Conservation (phyloP, 371 early-diverging fungal species). For the Mucor sp. region DNA sequence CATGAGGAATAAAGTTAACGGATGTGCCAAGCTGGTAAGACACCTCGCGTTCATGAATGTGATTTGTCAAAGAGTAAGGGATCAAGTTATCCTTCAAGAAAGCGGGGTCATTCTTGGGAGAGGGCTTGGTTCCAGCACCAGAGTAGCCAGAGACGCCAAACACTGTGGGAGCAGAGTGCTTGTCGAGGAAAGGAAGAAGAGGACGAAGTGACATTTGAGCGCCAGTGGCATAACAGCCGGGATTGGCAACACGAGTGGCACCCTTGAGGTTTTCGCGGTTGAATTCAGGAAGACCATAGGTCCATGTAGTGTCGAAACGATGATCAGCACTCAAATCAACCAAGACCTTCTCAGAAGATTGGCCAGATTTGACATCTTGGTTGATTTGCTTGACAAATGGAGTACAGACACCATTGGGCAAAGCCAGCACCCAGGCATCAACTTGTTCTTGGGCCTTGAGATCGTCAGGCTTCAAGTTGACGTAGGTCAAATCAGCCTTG, state of each 20-base stretch:
- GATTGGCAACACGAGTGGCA: slow-evolving; percentile 84
- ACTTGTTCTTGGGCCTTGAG: slow-evolving; percentile 71
- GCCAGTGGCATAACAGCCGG: slow-evolving; percentile 98
- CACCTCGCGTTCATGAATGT: slow-evolving; percentile 96
- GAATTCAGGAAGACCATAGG: slow-evolving; percentile 92
- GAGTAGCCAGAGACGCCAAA: slow-evolving; percentile 98
- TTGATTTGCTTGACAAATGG: slow-evolving; percentile 91
- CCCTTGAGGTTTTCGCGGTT: slow-evolving; percentile 60
- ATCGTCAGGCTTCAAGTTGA: slow-evolving; percentile 77
- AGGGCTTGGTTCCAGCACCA: slow-evolving; percentile 96
- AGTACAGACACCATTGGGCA: slow-evolving; percentile 91
- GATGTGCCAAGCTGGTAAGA: slow-evolving; percentile 72
- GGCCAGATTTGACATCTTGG: slow-evolving; percentile 43
- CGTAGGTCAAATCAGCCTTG: slow-evolving; percentile 70
- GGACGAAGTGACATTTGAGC: slow-evolving; percentile 91
- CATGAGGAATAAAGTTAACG: slow-evolving; percentile 86
- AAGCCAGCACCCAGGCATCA: slow-evolving; percentile 93
- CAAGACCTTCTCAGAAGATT: slow-evolving; percentile 63
- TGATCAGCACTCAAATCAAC: slow-evolving; percentile 94
- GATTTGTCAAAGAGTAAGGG: slow-evolving; percentile 90
- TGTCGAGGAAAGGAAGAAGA: slow-evolving; percentile 65
- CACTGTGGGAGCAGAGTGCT: slow-evolving; percentile 66
- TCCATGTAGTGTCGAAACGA: slow-evolving; percentile 87
- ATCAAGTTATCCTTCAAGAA: slow-evolving; percentile 86
- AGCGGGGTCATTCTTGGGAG: slow-evolving; percentile 89